A percentile compares a stretch with the other conserved stretches of the same genome.
Evolutionary conservation across 257 asterid species (phyloP).

Genomic region (Solanum chiquidenum): DNA sequence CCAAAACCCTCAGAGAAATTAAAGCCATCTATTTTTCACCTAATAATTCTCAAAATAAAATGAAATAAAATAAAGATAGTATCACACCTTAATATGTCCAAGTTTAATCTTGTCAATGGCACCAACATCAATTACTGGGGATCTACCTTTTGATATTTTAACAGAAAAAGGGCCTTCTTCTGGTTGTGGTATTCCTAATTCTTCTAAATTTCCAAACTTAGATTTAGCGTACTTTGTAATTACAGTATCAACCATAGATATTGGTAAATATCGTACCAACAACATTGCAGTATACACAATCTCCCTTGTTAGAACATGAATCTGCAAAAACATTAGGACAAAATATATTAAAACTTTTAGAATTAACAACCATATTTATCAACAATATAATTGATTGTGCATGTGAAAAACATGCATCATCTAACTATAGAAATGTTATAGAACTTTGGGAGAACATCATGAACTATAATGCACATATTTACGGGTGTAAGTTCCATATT

Average conservation of each 20-base stretch:
- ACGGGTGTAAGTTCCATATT: background rate
- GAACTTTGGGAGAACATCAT: background rate
- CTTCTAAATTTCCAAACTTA: constrained; percentile 19
- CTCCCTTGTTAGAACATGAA: constrained; percentile 27
- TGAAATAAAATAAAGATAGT: background rate
- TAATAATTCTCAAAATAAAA: too few species aligned
- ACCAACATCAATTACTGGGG: constrained; percentile 23
- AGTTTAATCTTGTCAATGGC: constrained; percentile 13
- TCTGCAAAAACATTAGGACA: constrained; percentile 7
- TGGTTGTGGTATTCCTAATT: constrained; percentile 13
- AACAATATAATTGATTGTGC: background rate
- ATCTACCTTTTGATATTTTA: constrained; percentile 22
- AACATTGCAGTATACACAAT: constrained; percentile 35
- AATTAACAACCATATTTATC: background rate
- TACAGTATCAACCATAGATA: constrained; percentile 14
- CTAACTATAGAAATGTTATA: background rate
- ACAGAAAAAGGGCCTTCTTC: constrained; percentile 30
- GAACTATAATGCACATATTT: background rate
- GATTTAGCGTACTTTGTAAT: background rate
- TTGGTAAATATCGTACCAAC: constrained; percentile 11
- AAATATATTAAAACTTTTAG: background rate
- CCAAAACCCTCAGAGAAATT: background rate
- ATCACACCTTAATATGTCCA: constrained; percentile 24
- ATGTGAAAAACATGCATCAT: background rate
- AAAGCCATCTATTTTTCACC: background rate